Percentiles rank a stretch among this genome's conserved stretches.
Evolutionary conservation across 495 filamentous ascomycete genomes (phyloP).

Genomic region (Penicillium paxilli): DNA sequence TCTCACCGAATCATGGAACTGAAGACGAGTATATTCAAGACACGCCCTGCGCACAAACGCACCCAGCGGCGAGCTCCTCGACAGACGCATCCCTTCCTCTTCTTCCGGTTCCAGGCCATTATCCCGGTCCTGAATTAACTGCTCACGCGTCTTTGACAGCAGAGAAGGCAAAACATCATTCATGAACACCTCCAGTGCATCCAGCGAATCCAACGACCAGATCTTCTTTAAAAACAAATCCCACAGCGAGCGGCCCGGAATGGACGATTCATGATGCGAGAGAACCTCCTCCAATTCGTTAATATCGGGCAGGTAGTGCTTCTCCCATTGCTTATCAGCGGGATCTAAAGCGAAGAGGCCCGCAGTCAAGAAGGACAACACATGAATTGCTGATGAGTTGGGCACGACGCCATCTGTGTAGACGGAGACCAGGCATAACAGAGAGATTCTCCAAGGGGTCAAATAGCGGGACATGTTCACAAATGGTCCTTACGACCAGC

Average conservation of each 20-base stretch:
- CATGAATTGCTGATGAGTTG: conserved; percentile 71
- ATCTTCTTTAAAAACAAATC: conserved; percentile 81
- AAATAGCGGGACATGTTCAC: conserved; percentile 72
- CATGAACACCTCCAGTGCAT: conserved; percentile 73
- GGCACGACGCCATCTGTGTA: conserved; percentile 76
- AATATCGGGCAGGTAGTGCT: conserved; percentile 58
- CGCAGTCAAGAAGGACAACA: conserved; percentile 81
- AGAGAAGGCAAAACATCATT: conserved; percentile 50
- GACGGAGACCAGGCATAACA: conserved; percentile 76
- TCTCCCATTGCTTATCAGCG: conserved; percentile 35
- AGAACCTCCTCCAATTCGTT: conserved; percentile 67
- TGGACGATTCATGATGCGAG: conserved; percentile 57
- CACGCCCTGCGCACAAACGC: conserved; percentile 75
- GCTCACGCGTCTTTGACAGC: conserved; percentile 61
- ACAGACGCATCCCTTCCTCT: conserved; percentile 49
- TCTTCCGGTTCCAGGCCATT: conserved; percentile 46
- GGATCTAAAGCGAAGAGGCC: conserved; percentile 59
- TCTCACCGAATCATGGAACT: conserved; percentile 71
- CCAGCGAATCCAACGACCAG: conserved; percentile 80
- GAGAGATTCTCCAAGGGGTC: conserved; percentile 79
- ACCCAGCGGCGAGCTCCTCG: conserved; percentile 77
- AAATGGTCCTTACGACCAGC: conserved; percentile 3
- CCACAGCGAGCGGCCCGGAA: conserved; percentile 80
- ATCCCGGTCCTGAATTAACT: conserved; percentile 49
- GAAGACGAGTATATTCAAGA: conserved; percentile 77